phyloP scores from a whole-genome alignment of 768 basidiomycete species.

The Lactifluus piperatus region DNA sequence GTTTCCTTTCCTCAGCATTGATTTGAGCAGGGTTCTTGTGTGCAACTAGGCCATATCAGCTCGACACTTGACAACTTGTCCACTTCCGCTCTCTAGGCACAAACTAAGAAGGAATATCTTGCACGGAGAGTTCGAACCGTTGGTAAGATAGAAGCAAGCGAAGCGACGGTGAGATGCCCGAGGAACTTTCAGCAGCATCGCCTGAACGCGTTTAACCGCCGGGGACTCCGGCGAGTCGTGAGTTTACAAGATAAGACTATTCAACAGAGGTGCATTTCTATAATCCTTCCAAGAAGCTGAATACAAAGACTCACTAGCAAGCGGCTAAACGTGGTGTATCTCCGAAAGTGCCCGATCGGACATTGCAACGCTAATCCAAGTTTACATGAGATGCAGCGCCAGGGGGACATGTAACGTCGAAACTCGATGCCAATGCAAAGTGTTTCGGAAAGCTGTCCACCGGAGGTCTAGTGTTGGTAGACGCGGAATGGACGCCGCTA shows the following conservation, averaged over 20 bases:
- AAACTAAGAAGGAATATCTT: neutral
- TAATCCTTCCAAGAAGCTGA: neutral
- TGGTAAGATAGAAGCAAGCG: neutral
- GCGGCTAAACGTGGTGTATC: neutral
- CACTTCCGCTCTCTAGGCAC: neutral
- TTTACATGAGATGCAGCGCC: neutral
- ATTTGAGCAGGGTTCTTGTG: neutral
- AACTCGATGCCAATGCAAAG: neutral
- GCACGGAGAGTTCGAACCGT: neutral
- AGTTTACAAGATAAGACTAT: neutral
- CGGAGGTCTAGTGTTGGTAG: neutral
- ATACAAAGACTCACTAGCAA: neutral
- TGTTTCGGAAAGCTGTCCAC: neutral
- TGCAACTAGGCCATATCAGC: neutral
- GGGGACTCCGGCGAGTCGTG: neutral
- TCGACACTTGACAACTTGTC: neutral
- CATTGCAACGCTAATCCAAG: neutral
- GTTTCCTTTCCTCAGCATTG: conserved; percentile 56
- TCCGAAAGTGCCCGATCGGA: neutral
- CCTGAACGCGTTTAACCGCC: neutral
- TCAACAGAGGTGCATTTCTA: neutral
- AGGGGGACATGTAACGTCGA: neutral
- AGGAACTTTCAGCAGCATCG: neutral
- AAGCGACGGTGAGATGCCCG: neutral
- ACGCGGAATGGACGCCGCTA: neutral